Evolutionary conservation across 805 yeast species (phyloP), one percentile per base, ranked within the genome.

Genomic region (Hanseniaspora nectarophila): DNA sequence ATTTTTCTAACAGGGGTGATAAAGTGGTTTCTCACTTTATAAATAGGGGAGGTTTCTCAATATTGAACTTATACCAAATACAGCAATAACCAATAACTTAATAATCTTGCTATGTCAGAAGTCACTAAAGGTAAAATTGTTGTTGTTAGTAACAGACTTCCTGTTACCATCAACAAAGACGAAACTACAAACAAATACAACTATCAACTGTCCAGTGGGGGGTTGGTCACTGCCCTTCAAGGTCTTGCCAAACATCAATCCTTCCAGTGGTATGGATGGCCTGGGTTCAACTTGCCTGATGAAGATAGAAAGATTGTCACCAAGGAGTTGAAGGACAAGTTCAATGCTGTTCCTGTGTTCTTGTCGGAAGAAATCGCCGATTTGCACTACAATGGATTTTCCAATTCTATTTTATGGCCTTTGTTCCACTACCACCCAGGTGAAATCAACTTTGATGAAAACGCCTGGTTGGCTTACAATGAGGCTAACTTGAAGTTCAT

Each of bases 191-290:
- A 90, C 3, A 66, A 74, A 12, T 92, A 87, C 64, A 80, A 79
- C 55, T 92, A 90, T 66, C 69, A 81, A 45, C 86, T 92, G 97
- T 88, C 97, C 29, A 85, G 95, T 1, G 99, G 99, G 26, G 99
- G 99, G 1, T 75, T 92, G 45, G 98, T 94, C 23, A 87, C 97
- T 1, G 98, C 97, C 0, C 71, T 92, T 39, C 95, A 89, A 62
- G 97, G 97, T 1, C 70, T 92, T 51, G 86, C 86, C 65, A 84
- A 85, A 61, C 69, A 81, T 2, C 79, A 86, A 9, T 81, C 83
- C 45, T 88, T 88, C 68, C 92, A 88, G 64, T 92, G 99, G 99
- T 81, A 85, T 61, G 99, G 99, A 15, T 92, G 99, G 99, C 95
- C 97, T 1, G 94, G 90, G 10, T 68, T 88, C 62, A 95, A 88